Base-by-base conservation (phyloP, 2,329 filamentous ascomycete species). In the Fonsecaea monophora region DNA sequence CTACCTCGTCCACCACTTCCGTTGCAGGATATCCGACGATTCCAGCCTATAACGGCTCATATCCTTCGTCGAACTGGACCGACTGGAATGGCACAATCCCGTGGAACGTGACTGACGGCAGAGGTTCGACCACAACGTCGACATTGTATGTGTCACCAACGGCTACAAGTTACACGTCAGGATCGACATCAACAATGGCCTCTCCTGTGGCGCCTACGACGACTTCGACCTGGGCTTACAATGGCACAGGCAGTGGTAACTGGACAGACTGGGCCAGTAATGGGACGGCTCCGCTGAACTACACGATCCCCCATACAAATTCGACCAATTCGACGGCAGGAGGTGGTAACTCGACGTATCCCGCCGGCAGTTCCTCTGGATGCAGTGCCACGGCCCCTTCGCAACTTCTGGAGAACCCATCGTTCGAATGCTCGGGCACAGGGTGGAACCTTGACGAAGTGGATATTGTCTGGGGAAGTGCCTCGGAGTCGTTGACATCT, bases 381-480 rank as follows among this genome's bases (percentile, higher is more conserved):
- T 64, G 62, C 32, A 40, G 18, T 32, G 53, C 62, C 10, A 53
- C 62, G n/a, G 30, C 62, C 8, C 62, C 62, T n/a, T 58, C 54
- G 25, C 62, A 64, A 53, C 35, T 64, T 7, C 55, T 64, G 9
- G 18, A 59, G 30, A 64, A 64, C 32, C 62, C 62, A 15, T 56
- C 48, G 25, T 64, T 64, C 42, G 62, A 64, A 53, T 64, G 62
- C 25, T 56, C 48, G 15, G 21, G 48, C 4, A 58, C 53, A n/a
- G 62, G 62, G 15, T 64, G 62, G 62, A 38, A 25, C 21, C 15
- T 64, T 32, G 53, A 57, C 15, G 62, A 64, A 35, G 62, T 57
- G 55, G 62, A 64, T 21, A 58, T 64, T 21, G 62, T 64, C n/a
- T 64, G 62, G 62, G 62, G 62, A 53, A 54, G 54, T 50, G 42